These are phyloP conservation scores for Pichia sp. DNA, from an alignment of 1,139 yeast species.

Conservation along the genomic window DNA sequence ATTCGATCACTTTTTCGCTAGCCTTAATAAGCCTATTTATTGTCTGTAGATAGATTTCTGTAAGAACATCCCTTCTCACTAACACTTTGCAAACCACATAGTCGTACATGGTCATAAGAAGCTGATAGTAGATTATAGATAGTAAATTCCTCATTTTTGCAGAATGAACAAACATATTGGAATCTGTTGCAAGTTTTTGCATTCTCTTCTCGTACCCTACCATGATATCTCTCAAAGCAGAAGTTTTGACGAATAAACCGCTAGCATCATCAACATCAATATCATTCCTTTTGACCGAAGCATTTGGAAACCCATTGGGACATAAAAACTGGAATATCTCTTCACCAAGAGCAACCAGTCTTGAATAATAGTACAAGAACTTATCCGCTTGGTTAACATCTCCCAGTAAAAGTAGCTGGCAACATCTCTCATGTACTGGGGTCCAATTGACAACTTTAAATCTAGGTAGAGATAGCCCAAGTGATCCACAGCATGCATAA, in stretches of 20 bases:
- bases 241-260: constrained; percentile 6
- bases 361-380: constrained; percentile 35
- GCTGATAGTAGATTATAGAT: constrained; percentile 38
- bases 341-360: constrained; percentile 37
- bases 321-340: constrained; percentile 34
- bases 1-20: constrained; percentile 38
- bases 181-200: constrained; percentile 27
- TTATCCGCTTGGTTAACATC: constrained; percentile 29
- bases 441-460: constrained; percentile 44
- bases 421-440: constrained; percentile 35
- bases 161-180: constrained; percentile 27
- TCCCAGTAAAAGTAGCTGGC: constrained; percentile 30
- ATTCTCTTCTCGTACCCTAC: constrained; percentile 26
- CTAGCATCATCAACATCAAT: constrained; percentile 1
- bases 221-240: constrained; percentile 23
- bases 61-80: constrained; percentile 21
- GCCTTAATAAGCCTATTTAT: constrained; percentile 35
- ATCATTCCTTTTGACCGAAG: not conserved
- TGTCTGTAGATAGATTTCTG: constrained; percentile 31
- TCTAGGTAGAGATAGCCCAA: constrained; percentile 43
- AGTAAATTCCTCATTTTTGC: constrained; percentile 32
- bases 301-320: constrained; percentile 19
- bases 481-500: constrained; percentile 43
- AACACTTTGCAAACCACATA: constrained; percentile 34
- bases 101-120: constrained; percentile 43